Evolutionary conservation across 129 eudicot species (phyloP).

Genomic region (Deinandra increscens): DNA sequence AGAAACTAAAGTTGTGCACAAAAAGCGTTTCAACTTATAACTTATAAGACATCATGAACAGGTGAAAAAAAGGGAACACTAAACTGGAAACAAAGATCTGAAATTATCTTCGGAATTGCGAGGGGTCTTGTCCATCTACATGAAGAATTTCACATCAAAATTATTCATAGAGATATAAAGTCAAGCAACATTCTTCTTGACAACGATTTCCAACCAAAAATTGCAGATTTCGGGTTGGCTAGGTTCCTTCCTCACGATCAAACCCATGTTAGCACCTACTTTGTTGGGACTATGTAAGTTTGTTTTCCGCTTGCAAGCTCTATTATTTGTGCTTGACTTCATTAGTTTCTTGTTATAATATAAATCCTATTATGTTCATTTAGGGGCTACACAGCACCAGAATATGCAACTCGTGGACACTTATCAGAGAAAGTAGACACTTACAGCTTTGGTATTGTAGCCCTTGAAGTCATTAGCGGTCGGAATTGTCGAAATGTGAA

Average conservation of each 20-base stretch:
- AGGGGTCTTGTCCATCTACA: slow-evolving; percentile 68
- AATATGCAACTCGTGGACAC: slow-evolving; percentile 55
- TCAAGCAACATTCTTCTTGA: slow-evolving; percentile 60
- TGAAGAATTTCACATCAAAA: slow-evolving; percentile 51
- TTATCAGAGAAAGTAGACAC: slow-evolving; percentile 55
- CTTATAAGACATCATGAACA: slow-evolving; percentile 15
- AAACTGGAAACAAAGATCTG: slow-evolving; percentile 52
- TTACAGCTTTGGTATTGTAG: slow-evolving; percentile 55
- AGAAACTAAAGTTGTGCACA: not conserved
- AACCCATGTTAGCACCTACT: slow-evolving; percentile 59
- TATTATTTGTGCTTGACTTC: not conserved
- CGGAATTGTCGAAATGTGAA: slow-evolving; percentile 40
- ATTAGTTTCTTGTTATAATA: not conserved
- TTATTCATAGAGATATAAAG: slow-evolving; percentile 71
- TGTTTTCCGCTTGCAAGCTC: no score
- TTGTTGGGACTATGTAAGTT: slow-evolving; percentile 73
- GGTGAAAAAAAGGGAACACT: slow-evolving; percentile 53
- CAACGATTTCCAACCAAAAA: slow-evolving; percentile 49
- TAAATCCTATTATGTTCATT: not conserved
- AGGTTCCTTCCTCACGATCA: slow-evolving; percentile 51
- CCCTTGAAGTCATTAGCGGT: slow-evolving; percentile 58
- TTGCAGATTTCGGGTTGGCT: slow-evolving; percentile 72
- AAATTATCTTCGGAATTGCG: slow-evolving; percentile 57
- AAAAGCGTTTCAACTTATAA: not conserved
- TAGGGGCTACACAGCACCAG: slow-evolving; percentile 74